Percentiles rank a stretch among this genome's conserved stretches.
These are phyloP conservation scores for Talaromyces piceae DNA, from an alignment of 2,329 filamentous ascomycete species.

Conservation along the genomic window DNA sequence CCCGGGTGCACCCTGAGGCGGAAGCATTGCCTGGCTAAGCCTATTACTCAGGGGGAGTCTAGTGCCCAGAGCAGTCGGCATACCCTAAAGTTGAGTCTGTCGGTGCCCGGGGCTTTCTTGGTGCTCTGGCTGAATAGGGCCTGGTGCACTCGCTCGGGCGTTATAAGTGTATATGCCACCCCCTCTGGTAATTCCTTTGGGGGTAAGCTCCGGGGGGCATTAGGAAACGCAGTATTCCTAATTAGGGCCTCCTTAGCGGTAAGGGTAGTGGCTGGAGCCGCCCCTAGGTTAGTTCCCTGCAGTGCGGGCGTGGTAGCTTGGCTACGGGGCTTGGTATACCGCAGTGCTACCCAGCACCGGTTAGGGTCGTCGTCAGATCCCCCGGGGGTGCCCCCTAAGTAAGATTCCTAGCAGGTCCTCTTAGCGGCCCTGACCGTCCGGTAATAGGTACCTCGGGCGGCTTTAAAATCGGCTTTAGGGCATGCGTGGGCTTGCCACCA, in stretches of 20 bases:
- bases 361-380: background rate
- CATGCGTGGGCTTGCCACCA: background rate
- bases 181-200: too few species aligned
- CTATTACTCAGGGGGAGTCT: background rate
- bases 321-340: background rate
- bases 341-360: background rate
- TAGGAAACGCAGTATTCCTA: too few species aligned
- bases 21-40: background rate
- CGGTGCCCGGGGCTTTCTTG: background rate
- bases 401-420: background rate
- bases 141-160: background rate
- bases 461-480: background rate
- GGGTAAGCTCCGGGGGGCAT: too few species aligned
- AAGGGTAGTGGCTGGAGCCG: background rate
- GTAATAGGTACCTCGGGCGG: background rate
- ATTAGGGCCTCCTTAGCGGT: too few species aligned
- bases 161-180: background rate
- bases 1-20: background rate
- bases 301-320: background rate
- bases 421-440: background rate
- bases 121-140: background rate
- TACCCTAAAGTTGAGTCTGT: background rate
- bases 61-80: background rate
- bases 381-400: background rate
- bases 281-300: background rate